A percentile compares a stretch with the other conserved stretches of the same genome.
Conservation (phyloP, 2,329 filamentous ascomycete species). For the Incumbomyces delicatus region DNA sequence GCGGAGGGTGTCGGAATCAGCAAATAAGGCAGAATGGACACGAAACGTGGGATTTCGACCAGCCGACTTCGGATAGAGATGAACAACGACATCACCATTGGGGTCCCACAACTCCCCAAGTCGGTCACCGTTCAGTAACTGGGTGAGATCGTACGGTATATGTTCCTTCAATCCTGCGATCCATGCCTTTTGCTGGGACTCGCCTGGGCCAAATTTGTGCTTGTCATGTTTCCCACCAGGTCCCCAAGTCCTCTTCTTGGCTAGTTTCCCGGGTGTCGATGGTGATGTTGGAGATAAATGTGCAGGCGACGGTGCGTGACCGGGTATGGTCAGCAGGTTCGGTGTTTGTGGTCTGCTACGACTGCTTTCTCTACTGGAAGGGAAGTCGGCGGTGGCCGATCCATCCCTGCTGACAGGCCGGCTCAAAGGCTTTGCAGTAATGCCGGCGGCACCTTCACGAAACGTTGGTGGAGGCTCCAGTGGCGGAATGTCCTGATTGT, state of each 20-base stretch:
- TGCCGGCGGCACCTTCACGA: conserved; percentile 17
- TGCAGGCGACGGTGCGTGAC: conserved; percentile 8
- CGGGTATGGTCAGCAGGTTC: conserved; percentile 10
- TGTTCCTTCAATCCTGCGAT: conserved; percentile 49
- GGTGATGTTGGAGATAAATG: conserved; percentile 9
- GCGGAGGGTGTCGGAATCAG: conserved; percentile 34
- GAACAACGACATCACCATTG: conserved; percentile 52
- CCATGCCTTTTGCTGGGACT: conserved; percentile 40
- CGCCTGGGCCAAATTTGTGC: conserved; percentile 24
- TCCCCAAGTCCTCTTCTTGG: conserved; percentile 36
- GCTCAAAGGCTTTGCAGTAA: conserved; percentile 1
- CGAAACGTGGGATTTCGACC: conserved; percentile 51
- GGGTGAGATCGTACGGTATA: conserved; percentile 45
- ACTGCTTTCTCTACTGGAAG: conserved; percentile 14
- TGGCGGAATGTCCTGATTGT: conserved; percentile 12
- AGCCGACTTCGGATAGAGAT: conserved; percentile 49
- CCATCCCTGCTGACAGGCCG: conserved; percentile 21
- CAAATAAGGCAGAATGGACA: conserved; percentile 49
- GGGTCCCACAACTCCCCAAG: conserved; percentile 54
- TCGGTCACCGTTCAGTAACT: conserved; percentile 42
- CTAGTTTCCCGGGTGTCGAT: conserved; percentile 11
- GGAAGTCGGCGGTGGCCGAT: conserved; percentile 18
- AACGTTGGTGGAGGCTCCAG: conserved; percentile 34
- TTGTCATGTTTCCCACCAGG: conserved; percentile 26
- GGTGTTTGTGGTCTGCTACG: conserved; percentile 20